Evolutionary conservation across 1,139 yeast species (phyloP).

Genomic region (Entelexis sorbosivorans): DNA sequence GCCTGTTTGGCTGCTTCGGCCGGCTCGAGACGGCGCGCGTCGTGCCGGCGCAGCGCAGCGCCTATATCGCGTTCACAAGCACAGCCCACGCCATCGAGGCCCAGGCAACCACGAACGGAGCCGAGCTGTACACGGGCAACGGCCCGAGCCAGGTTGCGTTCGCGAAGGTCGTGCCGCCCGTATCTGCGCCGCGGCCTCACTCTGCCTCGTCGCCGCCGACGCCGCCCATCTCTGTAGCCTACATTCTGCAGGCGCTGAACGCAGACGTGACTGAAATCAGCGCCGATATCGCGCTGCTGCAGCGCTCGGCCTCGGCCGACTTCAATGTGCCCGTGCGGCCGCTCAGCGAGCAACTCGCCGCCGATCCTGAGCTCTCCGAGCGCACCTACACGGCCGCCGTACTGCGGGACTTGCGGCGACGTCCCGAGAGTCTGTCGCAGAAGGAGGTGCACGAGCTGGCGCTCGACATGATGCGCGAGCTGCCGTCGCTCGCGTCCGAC

Average conservation of each 20-base stretch:
- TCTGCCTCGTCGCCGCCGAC: slow-evolving; percentile 10
- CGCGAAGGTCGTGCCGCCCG: slow-evolving; percentile 28
- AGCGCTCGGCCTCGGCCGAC: slow-evolving; percentile 21
- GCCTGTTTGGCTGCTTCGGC: slow-evolving; percentile 45
- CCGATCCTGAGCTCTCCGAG: slow-evolving; percentile 23
- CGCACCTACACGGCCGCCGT: slow-evolving; percentile 82
- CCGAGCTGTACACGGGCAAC: slow-evolving; percentile 65
- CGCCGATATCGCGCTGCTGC: slow-evolving; percentile 25
- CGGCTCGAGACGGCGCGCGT: slow-evolving; percentile 49
- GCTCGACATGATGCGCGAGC: slow-evolving; percentile 72
- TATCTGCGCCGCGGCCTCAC: neutral
- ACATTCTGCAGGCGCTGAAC: slow-evolving; percentile 25
- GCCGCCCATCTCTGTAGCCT: slow-evolving; percentile 21
- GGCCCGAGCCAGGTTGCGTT: slow-evolving; percentile 36
- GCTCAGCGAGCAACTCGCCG: slow-evolving; percentile 13
- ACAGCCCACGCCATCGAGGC: slow-evolving; percentile 71
- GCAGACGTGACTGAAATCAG: slow-evolving; percentile 24
- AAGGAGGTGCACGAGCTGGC: slow-evolving; percentile 74
- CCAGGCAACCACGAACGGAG: slow-evolving; percentile 63
- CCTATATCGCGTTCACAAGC: slow-evolving; percentile 61
- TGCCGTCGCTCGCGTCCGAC: slow-evolving; percentile 85
- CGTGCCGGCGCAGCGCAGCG: slow-evolving; percentile 38
- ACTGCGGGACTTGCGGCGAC: slow-evolving; percentile 47
- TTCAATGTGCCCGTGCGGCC: slow-evolving; percentile 18
- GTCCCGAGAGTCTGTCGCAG: slow-evolving; percentile 36